Conservation (phyloP, 1,284 basidiomycete genomes). For the Singerocomus inundabilis region DNA sequence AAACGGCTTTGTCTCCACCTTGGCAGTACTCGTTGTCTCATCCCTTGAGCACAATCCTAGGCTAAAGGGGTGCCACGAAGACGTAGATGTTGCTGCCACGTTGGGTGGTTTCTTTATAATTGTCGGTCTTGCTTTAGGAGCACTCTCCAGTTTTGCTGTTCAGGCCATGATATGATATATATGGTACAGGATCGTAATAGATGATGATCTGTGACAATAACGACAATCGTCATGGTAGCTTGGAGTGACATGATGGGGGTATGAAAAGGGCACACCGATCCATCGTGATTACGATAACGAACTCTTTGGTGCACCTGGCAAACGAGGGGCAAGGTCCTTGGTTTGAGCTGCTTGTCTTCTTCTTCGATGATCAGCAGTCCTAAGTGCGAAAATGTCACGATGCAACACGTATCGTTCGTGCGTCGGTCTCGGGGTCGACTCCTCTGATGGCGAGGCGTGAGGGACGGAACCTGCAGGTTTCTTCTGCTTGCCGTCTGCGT, state of each 20-base stretch:
- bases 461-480: slow-evolving; percentile 24
- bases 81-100: slow-evolving; percentile 82
- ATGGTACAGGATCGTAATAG: not conserved
- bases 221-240: not conserved
- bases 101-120: slow-evolving; percentile 78
- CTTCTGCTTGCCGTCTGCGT: slow-evolving; percentile 27
- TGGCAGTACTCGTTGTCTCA: slow-evolving; percentile 71
- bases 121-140: slow-evolving; percentile 73
- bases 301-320: slow-evolving; percentile 49
- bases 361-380: slow-evolving; percentile 55
- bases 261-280: not conserved
- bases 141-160: slow-evolving; percentile 77
- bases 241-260: not conserved
- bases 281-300: slow-evolving; percentile 13
- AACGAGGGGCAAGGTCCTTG: slow-evolving; percentile 54
- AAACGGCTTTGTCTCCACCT: slow-evolving; percentile 72
- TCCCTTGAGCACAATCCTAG: slow-evolving; percentile 71
- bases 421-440: slow-evolving; percentile 32
- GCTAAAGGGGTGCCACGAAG: slow-evolving; percentile 60
- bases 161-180: slow-evolving; percentile 61
- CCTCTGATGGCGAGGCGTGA: slow-evolving; percentile 26
- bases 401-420: slow-evolving; percentile 61
- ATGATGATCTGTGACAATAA: not conserved
- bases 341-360: slow-evolving; percentile 53
- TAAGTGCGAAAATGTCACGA: slow-evolving; percentile 61